phyloP scores from a whole-genome alignment of 106 monocot species.

The Acanthochlamys bracteata region DNA sequence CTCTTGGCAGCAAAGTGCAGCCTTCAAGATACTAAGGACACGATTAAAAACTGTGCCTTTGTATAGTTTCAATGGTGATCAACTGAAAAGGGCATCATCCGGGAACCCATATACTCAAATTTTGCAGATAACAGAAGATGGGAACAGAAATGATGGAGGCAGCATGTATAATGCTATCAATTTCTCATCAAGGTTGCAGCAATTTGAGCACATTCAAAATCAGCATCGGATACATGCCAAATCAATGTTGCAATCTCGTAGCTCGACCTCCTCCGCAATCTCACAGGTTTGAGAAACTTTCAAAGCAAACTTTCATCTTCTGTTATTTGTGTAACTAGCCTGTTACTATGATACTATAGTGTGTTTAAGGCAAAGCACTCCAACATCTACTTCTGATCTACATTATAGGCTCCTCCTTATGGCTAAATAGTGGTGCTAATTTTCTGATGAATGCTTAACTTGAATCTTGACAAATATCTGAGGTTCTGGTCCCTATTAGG shows the following conservation, averaged over 20 bases:
- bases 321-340: no score
- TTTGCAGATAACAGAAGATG: constrained; percentile 23
- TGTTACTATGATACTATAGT: no score
- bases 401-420: no score
- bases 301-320: no score
- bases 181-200: constrained; percentile 45
- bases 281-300: constrained; percentile 37
- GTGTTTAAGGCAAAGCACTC: no score
- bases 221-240: constrained; percentile 43
- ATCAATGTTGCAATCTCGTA: constrained; percentile 18
- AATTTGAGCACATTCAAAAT: constrained; percentile 51
- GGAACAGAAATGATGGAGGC: constrained; percentile 22
- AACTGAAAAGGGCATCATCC: constrained; percentile 30
- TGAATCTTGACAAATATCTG: no score
- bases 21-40: constrained; percentile 87
- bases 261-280: constrained; percentile 13
- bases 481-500: no score
- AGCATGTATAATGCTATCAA: constrained; percentile 37
- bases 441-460: no score
- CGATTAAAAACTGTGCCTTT: constrained; percentile 80
- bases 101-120: constrained; percentile 37
- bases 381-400: no score
- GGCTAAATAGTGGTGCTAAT: no score
- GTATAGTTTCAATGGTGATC: constrained; percentile 21
- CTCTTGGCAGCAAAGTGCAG: constrained; percentile 85